Base-by-base conservation (phyloP, 257 asterid genomes). In the Fraxinus cuspidata region DNA sequence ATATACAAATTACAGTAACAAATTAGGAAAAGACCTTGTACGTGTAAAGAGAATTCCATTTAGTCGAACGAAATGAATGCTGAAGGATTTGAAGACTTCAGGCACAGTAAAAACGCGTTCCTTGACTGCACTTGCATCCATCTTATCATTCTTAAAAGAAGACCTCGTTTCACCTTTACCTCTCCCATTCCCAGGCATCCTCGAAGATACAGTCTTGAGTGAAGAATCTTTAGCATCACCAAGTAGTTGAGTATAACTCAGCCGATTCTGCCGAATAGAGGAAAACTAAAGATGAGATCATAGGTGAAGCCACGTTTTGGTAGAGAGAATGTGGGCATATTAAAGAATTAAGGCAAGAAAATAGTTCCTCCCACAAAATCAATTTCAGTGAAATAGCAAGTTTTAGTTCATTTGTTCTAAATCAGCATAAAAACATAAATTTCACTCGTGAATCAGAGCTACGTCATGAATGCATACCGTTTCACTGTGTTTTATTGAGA, bases 21-120 rank as follows among this genome's bases (percentile, higher is more conserved):
- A 56, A 70, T 51, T 73, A 67, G 42, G 27, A 79, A 81, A 86
- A 82, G 77, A 95, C 99, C 99, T 95, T 63, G 98, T 95, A 77
- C 97, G 96, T 5, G 97, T 90, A 83, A 93, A 95, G 38, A 95
- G 91, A 81, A 95, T 84, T 58, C 99, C 99, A 83, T 95, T 92
- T 42, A 93, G 80, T 83, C 98, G 88, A 74, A 93, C 89, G 88
- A 91, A 93, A 70, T 92, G 89, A 42, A 42, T 12, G 51, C 51
- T 42, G 51, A 42, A 42, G 51, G 51, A 18, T 42, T 42, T 42
- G 51, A 42, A 42, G 18, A 42, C 51, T 42, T 42, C 51, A 42
- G 51, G 51, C 18, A 12, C 18, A 12, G 51, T 42, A 42, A 2
- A 42, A 42, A 42, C 1, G 51, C 13, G 16, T 42, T 84, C 92